Conservation (phyloP, 495 filamentous ascomycete genomes). For the Hypomontagnella monticulosa region DNA sequence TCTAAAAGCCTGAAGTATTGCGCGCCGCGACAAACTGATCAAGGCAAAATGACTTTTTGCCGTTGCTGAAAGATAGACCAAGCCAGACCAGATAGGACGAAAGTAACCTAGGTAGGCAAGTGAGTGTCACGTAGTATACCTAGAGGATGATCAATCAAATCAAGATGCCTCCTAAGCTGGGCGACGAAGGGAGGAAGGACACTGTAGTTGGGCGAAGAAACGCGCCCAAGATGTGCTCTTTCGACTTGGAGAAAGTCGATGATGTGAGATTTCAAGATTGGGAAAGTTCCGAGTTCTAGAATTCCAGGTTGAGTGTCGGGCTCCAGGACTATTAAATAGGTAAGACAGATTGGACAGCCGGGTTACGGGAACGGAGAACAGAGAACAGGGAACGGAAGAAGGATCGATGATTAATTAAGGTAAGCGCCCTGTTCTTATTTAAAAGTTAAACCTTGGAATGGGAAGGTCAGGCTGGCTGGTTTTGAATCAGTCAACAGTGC, state of each 20-base stretch:
- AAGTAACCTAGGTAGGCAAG: conserved; percentile 5
- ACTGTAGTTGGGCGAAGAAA: conserved; percentile 19
- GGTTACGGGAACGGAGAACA: no score
- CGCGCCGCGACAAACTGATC: conserved; percentile 10
- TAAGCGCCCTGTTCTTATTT: no score
- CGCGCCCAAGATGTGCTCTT: conserved; percentile 28
- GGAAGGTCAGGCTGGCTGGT: no score
- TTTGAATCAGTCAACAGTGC: no score
- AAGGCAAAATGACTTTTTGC: conserved; percentile 29
- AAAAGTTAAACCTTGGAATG: no score
- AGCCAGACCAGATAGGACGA: not conserved
- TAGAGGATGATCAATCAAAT: conserved; percentile 26
- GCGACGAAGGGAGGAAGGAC: conserved; percentile 9
- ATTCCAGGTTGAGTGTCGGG: conserved; percentile 8
- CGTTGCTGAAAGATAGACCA: not conserved
- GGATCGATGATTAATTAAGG: no score
- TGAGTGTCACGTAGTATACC: conserved; percentile 26
- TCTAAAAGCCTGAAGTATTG: conserved; percentile 13
- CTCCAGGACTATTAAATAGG: no score
- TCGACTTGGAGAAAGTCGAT: conserved; percentile 9
- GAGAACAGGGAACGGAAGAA: no score
- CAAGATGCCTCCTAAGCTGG: conserved; percentile 20
- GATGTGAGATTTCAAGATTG: conserved; percentile 9
- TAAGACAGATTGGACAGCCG: no score
- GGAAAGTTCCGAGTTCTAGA: no score